Evolutionary conservation across 2,329 filamentous ascomycete genomes (phyloP).

Genomic region (Colletotrichum zoysiae): DNA sequence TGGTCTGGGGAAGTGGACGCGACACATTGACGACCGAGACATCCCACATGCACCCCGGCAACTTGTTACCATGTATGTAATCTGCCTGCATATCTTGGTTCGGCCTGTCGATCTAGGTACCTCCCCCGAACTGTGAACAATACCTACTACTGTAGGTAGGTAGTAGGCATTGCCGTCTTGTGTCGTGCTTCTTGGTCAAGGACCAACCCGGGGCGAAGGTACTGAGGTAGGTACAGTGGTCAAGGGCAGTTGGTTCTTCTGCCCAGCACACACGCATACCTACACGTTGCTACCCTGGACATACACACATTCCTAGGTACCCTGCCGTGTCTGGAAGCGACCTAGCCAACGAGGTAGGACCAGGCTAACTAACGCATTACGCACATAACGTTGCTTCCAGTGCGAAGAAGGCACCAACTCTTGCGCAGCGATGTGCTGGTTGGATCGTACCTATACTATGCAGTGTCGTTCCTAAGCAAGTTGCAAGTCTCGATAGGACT

Average conservation of each 20-base stretch:
- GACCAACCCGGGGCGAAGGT: constrained; percentile 16
- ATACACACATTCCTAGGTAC: not conserved
- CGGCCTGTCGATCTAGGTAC: not conserved
- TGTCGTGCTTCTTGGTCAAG: not conserved
- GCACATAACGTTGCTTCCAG: constrained; percentile 33
- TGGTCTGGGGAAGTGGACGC: constrained; percentile 5
- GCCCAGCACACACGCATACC: too few species aligned
- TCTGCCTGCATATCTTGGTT: not conserved
- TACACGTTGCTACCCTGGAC: too few species aligned
- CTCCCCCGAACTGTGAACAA: constrained; percentile 1
- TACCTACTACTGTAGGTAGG: too few species aligned
- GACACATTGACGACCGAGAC: constrained; percentile 10
- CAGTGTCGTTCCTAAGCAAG: not conserved
- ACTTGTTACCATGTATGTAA: constrained; percentile 16
- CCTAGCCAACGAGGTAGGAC: constrained; percentile 11
- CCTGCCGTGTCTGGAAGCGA: constrained; percentile 1
- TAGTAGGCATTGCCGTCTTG: not conserved
- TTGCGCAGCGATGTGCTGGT: constrained; percentile 4
- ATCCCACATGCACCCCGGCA: constrained; percentile 33
- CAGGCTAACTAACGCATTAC: constrained; percentile 5
- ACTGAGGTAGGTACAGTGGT: too few species aligned
- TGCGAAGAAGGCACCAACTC: constrained; percentile 1
- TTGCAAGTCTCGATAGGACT: not conserved
- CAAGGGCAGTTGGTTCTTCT: not conserved
- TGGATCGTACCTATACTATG: constrained; percentile 7